Evolutionary conservation across 352 stramenopile species (phyloP).

Genomic region (Thraustochytrium striatum): DNA sequence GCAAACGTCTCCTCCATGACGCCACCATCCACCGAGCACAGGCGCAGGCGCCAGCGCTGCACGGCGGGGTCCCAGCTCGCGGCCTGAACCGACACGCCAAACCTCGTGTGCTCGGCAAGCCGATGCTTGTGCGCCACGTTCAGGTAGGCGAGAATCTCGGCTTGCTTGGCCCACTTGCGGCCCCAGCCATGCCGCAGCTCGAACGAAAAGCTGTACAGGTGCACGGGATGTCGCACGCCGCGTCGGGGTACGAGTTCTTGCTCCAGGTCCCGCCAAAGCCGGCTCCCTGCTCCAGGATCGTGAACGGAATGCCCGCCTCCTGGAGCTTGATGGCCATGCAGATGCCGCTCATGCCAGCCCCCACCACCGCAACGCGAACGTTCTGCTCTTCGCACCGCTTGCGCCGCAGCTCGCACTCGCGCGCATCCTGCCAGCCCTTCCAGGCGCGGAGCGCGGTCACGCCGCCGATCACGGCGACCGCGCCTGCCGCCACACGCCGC

Average conservation of each 20-base stretch:
- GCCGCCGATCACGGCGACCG: too few relatives aligned
- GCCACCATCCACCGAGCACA: background rate
- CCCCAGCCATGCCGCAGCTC: conserved; percentile 21
- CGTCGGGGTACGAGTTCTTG: conserved; percentile 43
- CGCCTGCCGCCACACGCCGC: too few relatives aligned
- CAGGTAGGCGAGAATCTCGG: conserved; percentile 46
- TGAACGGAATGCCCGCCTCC: conserved; percentile 44
- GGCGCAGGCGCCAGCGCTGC: background rate
- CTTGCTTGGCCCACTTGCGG: conserved; percentile 34
- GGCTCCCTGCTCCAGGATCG: conserved; percentile 26
- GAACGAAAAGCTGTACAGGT: conserved; percentile 45
- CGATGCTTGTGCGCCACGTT: conserved; percentile 40
- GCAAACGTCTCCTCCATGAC: background rate
- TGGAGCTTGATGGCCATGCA: conserved; percentile 48
- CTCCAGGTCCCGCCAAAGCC: conserved; percentile 48
- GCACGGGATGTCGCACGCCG: conserved; percentile 37
- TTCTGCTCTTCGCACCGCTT: conserved; percentile 1
- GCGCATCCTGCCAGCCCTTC: too few relatives aligned
- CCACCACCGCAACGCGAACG: conserved; percentile 34
- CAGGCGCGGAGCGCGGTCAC: too few relatives aligned
- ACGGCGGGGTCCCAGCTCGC: background rate
- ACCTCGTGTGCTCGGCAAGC: conserved; percentile 15
- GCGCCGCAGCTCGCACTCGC: too few relatives aligned
- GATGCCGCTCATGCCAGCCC: conserved; percentile 39
- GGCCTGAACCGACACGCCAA: background rate